Evolutionary conservation across 2,329 filamentous ascomycete species (phyloP).

Genomic region (Dendrostoma leiphaemia): DNA sequence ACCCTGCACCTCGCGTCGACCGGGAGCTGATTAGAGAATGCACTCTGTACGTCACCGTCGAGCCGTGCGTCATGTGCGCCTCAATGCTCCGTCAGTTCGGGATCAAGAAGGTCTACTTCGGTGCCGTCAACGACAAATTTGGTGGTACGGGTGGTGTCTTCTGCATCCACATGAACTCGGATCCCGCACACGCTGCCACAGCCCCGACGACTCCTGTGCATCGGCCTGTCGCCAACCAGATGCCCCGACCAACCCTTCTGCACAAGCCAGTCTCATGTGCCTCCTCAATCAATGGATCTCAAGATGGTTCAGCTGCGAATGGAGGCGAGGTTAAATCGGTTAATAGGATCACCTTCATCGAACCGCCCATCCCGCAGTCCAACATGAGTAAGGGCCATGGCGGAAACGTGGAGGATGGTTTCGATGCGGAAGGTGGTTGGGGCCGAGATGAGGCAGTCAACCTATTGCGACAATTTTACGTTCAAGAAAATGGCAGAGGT

Average conservation of each 20-base stretch:
- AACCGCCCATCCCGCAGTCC: slow-evolving; percentile 17
- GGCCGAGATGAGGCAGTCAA: slow-evolving; percentile 92
- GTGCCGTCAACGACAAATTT: slow-evolving; percentile 94
- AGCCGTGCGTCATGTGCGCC: slow-evolving; percentile 98
- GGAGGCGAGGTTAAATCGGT: slow-evolving; percentile 14
- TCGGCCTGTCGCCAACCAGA: slow-evolving; percentile 14
- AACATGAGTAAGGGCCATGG: slow-evolving; percentile 48
- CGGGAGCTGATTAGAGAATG: slow-evolving; percentile 67
- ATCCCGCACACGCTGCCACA: slow-evolving; percentile 28
- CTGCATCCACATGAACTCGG: slow-evolving; percentile 69
- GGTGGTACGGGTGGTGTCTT: slow-evolving; percentile 94
- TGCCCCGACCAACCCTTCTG: slow-evolving; percentile 13
- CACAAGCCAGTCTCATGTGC: slow-evolving; percentile 17
- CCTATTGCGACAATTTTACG: slow-evolving; percentile 88
- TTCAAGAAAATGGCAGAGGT: slow-evolving; percentile 96
- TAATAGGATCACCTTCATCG: slow-evolving; percentile 14
- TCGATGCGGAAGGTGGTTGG: slow-evolving; percentile 81
- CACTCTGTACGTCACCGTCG: slow-evolving; percentile 92
- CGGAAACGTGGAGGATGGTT: slow-evolving; percentile 73
- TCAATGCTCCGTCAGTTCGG: slow-evolving; percentile 85
- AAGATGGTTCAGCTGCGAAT: slow-evolving; percentile 12
- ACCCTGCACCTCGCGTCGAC: slow-evolving; percentile 56
- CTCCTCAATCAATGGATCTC: slow-evolving; percentile 16
- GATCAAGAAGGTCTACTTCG: slow-evolving; percentile 90
- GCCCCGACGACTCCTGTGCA: slow-evolving; percentile 29